Conservation (phyloP, 257 asterid species). For the Nemophila menziesii region DNA sequence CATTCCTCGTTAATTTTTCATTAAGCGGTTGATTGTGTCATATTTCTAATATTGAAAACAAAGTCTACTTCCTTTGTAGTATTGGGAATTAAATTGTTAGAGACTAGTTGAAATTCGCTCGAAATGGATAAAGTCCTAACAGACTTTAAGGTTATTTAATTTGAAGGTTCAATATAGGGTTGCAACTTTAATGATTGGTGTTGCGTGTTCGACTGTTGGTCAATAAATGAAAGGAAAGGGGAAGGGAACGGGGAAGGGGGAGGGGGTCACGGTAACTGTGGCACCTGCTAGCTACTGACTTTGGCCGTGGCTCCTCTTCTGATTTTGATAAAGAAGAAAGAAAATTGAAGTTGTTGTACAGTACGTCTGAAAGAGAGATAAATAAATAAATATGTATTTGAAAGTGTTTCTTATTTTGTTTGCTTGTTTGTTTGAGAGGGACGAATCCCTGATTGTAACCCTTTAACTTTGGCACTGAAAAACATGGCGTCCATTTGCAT, state of each 20-base stretch:
- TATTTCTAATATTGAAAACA: no score
- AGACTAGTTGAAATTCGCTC: no score
- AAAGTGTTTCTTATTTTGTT: background rate
- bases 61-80: no score
- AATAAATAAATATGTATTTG: no score
- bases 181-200: background rate
- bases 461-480: conserved; percentile 16
- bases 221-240: conserved; percentile 4
- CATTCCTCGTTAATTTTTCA: no score
- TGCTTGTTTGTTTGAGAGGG: conserved; percentile 5
- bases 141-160: background rate
- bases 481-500: conserved; percentile 7
- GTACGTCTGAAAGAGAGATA: background rate
- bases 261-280: no score
- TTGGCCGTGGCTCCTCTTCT: background rate
- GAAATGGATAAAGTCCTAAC: background rate
- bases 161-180: background rate
- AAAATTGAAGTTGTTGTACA: no score
- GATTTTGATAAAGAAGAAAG: background rate
- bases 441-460: conserved; percentile 10
- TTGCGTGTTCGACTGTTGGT: background rate
- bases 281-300: conserved; percentile 3
- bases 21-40: no score
- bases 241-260: no score
- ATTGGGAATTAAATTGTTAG: no score